A percentile compares a stretch with the other conserved stretches of the same genome.
phyloP scores from a whole-genome alignment of 2,329 filamentous ascomycete species.

The Allantophomopsis cytisporea region DNA sequence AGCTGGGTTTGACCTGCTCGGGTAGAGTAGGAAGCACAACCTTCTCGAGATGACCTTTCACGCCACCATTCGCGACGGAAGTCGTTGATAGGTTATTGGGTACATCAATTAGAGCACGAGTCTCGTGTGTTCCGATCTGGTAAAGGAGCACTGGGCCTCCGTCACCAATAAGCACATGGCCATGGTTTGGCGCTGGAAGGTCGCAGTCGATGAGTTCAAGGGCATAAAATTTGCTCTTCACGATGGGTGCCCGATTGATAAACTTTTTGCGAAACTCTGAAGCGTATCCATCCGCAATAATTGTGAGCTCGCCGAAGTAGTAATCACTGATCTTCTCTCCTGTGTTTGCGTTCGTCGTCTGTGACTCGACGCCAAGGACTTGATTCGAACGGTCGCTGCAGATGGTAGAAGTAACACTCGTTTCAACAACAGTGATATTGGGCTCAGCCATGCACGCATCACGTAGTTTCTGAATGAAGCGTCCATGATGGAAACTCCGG shows the following conservation, averaged over 20 bases:
- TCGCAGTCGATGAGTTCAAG: constrained; percentile 83
- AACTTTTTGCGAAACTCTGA: constrained; percentile 82
- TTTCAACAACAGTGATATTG: constrained; percentile 87
- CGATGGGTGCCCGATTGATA: constrained; percentile 50
- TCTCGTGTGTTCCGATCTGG: constrained; percentile 93
- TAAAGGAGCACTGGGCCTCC: constrained; percentile 77
- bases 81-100: constrained; percentile 66
- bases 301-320: constrained; percentile 81
- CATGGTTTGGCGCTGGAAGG: constrained; percentile 61
- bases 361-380: constrained; percentile 71
- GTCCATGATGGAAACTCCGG: constrained; percentile 81
- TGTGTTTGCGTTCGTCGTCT: constrained; percentile 33
- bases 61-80: constrained; percentile 60
- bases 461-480: constrained; percentile 76
- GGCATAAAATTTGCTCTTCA: constrained; percentile 83
- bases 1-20: constrained; percentile 53
- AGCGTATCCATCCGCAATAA: constrained; percentile 84
- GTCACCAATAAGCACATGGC: constrained; percentile 77
- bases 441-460: constrained; percentile 58
- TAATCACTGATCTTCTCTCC: constrained; percentile 49
- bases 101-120: constrained; percentile 78
- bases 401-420: constrained; percentile 67
- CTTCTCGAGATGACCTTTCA: constrained; percentile 72
- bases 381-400: constrained; percentile 54
- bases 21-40: constrained; percentile 71